phyloP scores from a whole-genome alignment of 2,329 filamentous ascomycete genomes.

The Sporothrix globosa region DNA sequence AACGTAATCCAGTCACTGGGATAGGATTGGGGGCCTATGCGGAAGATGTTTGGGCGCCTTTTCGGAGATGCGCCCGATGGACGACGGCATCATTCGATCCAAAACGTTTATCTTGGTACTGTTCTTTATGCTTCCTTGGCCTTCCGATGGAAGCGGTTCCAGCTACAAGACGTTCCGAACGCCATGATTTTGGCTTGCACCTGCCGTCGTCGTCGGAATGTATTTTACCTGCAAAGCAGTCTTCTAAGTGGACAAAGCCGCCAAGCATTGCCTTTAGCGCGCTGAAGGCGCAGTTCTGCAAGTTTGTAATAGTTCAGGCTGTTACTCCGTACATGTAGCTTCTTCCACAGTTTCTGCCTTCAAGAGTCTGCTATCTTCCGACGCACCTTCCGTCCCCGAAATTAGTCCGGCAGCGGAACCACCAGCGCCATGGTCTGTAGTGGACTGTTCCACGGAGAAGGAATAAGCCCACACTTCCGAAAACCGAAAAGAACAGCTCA shows the following conservation, averaged over 20 bases:
- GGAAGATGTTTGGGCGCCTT: too few species aligned
- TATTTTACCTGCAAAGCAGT: slow-evolving; percentile 1
- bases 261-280: slow-evolving; percentile 1
- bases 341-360: neutral
- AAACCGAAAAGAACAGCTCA: slow-evolving; percentile 25
- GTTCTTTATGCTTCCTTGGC: neutral
- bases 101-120: too few species aligned
- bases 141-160: slow-evolving; percentile 24
- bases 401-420: slow-evolving; percentile 24
- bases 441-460: slow-evolving; percentile 13
- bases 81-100: too few species aligned
- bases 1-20: neutral
- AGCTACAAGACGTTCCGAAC: slow-evolving; percentile 1
- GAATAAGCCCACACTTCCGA: slow-evolving; percentile 19
- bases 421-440: too few species aligned
- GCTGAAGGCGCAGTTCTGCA: neutral
- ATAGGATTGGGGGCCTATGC: neutral
- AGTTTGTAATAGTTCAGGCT: slow-evolving; percentile 5
- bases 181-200: neutral
- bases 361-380: neutral
- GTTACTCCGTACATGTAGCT: neutral
- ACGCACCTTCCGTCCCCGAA: slow-evolving; percentile 13
- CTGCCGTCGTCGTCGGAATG: neutral
- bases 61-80: too few species aligned
- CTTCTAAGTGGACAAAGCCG: neutral